Percentiles rank a stretch among this genome's conserved stretches.
phyloP scores from a whole-genome alignment of 352 stramenopile genomes.

The Phytophthora cactorum region DNA sequence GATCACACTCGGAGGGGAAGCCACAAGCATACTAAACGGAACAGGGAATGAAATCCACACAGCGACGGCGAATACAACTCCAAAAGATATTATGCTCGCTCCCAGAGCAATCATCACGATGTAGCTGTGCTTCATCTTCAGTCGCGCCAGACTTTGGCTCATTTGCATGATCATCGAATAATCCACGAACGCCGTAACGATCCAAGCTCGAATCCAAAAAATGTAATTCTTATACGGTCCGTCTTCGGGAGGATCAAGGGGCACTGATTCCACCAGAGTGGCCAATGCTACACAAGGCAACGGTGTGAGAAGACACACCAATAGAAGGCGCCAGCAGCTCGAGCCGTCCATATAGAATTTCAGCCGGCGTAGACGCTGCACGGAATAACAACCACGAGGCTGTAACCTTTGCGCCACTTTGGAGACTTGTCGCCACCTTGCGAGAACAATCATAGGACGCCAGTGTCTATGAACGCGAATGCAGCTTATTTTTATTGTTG shows the following conservation, averaged over 20 bases:
- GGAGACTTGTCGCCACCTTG: neutral
- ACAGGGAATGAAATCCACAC: conserved; percentile 16
- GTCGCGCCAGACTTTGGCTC: conserved; percentile 5
- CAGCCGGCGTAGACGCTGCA: conserved; percentile 19
- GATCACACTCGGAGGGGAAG: conserved; percentile 19
- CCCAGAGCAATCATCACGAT: conserved; percentile 13
- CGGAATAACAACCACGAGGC: conserved; percentile 39
- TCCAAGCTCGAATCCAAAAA: conserved; percentile 10
- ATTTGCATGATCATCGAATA: conserved; percentile 9
- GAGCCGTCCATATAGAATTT: conserved; percentile 9
- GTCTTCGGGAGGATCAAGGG: conserved; percentile 1
- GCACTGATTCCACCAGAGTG: conserved; percentile 12
- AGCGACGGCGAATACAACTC: conserved; percentile 14
- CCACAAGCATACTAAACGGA: conserved; percentile 29
- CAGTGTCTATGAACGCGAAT: too few species aligned
- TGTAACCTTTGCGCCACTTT: conserved; percentile 8
- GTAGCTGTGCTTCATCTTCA: conserved; percentile 10
- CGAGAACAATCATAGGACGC: neutral
- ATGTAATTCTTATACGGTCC: conserved; percentile 10
- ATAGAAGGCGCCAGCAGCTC: neutral
- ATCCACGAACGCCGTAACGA: conserved; percentile 11
- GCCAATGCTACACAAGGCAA: conserved; percentile 16
- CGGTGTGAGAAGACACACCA: conserved; percentile 16
- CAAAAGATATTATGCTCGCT: neutral
- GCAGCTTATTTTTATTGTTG: too few species aligned